A percentile compares a stretch with the other conserved stretches of the same genome.
phyloP scores from a whole-genome alignment of 139 green algal species.

The Chloropicon primus region DNA sequence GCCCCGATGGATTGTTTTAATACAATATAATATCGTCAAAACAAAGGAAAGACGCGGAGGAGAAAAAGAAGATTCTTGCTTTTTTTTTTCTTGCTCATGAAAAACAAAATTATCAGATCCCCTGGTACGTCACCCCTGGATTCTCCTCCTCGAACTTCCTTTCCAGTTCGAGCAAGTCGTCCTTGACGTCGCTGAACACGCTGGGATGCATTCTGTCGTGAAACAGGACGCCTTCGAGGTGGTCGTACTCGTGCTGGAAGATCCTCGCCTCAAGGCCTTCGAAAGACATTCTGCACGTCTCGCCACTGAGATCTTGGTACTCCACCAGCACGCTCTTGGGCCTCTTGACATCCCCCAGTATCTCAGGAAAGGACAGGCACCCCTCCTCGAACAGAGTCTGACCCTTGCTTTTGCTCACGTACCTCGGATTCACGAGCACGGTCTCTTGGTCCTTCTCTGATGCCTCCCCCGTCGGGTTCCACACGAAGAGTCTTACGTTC shows the following conservation, averaged over 20 bases:
- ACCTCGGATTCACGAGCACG: slow-evolving; percentile 84
- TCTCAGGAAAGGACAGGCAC: slow-evolving; percentile 34
- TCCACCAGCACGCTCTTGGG: slow-evolving; percentile 58
- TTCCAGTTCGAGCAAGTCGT: slow-evolving; percentile 47
- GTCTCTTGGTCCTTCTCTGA: slow-evolving; percentile 45
- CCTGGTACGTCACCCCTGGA: slow-evolving; percentile 22
- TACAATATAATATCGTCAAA: too few species aligned
- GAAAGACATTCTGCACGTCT: slow-evolving; percentile 51
- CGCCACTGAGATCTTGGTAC: slow-evolving; percentile 65
- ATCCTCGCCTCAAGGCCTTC: slow-evolving; percentile 70
- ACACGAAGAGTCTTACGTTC: slow-evolving; percentile 96
- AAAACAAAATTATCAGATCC: too few species aligned
- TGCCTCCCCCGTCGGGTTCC: slow-evolving; percentile 64
- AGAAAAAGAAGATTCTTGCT: neutral
- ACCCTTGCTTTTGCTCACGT: neutral
- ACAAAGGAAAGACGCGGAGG: too few species aligned
- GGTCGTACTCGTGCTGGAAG: slow-evolving; percentile 98
- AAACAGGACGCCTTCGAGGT: slow-evolving; percentile 61
- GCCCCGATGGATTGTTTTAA: too few species aligned
- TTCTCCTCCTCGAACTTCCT: slow-evolving; percentile 42
- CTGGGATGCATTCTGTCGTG: neutral
- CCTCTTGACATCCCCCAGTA: slow-evolving; percentile 44
- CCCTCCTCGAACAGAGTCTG: slow-evolving; percentile 6
- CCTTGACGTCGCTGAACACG: slow-evolving; percentile 32
- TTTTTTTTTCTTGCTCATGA: neutral